Evolutionary conservation across 495 filamentous ascomycete species (phyloP).

Genomic region (Lepraria neglecta): DNA sequence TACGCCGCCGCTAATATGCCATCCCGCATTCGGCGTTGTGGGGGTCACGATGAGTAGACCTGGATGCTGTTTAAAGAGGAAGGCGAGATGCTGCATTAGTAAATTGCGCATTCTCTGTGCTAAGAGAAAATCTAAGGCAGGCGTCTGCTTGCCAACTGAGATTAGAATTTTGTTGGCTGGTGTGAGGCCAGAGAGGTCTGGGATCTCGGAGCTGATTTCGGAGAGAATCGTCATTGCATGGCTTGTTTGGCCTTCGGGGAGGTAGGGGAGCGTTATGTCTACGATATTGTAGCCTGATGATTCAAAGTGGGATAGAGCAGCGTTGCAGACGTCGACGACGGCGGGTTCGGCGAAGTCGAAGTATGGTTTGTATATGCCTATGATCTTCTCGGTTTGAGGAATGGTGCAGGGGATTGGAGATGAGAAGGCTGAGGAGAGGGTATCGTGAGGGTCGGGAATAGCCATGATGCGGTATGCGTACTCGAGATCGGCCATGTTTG

Average conservation of each 20-base stretch:
- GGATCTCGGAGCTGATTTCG: slow-evolving; percentile 50
- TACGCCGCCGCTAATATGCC: slow-evolving; percentile 50
- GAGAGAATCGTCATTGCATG: slow-evolving; percentile 76
- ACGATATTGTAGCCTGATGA: slow-evolving; percentile 58
- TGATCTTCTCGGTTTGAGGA: slow-evolving; percentile 39
- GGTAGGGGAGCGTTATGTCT: slow-evolving; percentile 67
- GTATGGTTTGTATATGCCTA: slow-evolving; percentile 76
- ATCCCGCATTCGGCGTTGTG: slow-evolving; percentile 70
- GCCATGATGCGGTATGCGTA: slow-evolving; percentile 74
- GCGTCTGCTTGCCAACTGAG: slow-evolving; percentile 55
- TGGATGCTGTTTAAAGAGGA: slow-evolving; percentile 64
- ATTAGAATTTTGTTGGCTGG: slow-evolving; percentile 70
- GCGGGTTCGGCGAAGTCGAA: slow-evolving; percentile 57
- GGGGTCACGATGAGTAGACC: slow-evolving; percentile 76
- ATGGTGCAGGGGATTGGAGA: slow-evolving; percentile 36
- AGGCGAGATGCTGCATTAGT: slow-evolving; percentile 76
- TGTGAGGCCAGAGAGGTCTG: slow-evolving; percentile 47
- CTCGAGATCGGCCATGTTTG: slow-evolving; percentile 73
- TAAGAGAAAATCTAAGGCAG: slow-evolving; percentile 61
- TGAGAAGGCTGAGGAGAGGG: slow-evolving; percentile 44
- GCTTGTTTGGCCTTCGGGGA: slow-evolving; percentile 67
- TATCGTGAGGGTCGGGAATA: slow-evolving; percentile 56
- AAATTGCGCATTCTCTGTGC: slow-evolving; percentile 68
- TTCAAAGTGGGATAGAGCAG: slow-evolving; percentile 56
- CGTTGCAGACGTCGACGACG: slow-evolving; percentile 55